Conservation (phyloP, 2,329 filamentous ascomycete genomes). For the Fusarium xyrophilum region DNA sequence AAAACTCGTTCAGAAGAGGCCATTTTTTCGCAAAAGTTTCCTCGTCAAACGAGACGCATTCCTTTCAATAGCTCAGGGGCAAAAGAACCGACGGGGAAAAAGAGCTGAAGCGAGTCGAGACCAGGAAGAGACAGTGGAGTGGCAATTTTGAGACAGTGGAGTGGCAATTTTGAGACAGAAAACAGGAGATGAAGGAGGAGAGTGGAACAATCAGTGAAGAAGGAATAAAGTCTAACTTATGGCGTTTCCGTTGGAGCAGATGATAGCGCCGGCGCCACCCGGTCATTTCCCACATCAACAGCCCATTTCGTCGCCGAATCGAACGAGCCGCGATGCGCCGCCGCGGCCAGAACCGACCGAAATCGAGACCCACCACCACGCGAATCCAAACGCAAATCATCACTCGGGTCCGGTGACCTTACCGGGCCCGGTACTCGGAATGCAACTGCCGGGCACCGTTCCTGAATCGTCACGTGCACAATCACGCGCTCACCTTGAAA, state of each 20-base stretch:
- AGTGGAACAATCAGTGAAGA: slow-evolving; percentile 5
- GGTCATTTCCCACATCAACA: slow-evolving; percentile 39
- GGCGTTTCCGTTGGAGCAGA: slow-evolving; percentile 30
- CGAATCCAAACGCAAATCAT: slow-evolving; percentile 11
- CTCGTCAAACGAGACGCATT: neutral
- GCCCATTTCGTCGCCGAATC: slow-evolving; percentile 42
- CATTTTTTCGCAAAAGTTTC: slow-evolving; percentile 1
- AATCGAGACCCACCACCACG: slow-evolving; percentile 33
- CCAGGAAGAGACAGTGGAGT: neutral
- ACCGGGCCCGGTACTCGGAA: slow-evolving; percentile 29
- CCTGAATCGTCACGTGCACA: slow-evolving; percentile 7
- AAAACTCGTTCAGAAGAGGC: slow-evolving; percentile 1
- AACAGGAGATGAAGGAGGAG: slow-evolving; percentile 15
- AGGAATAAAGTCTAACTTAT: slow-evolving; percentile 32
- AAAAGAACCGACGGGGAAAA: neutral
- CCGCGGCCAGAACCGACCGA: slow-evolving; percentile 37
- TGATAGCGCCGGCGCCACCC: slow-evolving; percentile 38
- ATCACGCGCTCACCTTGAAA: neutral
- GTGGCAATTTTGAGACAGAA: slow-evolving; percentile 1
- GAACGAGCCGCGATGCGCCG: slow-evolving; percentile 39
- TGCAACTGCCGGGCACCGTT: slow-evolving; percentile 25
- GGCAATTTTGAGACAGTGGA: slow-evolving; percentile 1
- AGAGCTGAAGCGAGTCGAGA: neutral
- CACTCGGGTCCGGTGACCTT: slow-evolving; percentile 8
- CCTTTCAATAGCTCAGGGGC: neutral